phyloP scores from a whole-genome alignment of 768 basidiomycete species.

The Boletus sensibilis region DNA sequence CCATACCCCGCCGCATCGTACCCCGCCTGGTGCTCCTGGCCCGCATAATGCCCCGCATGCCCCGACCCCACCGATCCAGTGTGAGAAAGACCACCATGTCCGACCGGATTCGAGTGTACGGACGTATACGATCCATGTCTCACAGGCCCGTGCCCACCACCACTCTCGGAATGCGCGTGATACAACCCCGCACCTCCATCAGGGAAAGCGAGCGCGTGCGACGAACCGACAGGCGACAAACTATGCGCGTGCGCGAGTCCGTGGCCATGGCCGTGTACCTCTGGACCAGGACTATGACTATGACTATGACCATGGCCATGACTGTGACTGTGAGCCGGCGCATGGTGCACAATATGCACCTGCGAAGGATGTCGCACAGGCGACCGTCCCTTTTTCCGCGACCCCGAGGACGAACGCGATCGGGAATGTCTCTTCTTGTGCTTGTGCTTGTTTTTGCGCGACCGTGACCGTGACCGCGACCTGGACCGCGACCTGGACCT shows the following conservation, averaged over 20 bases:
- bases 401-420: slow-evolving; percentile 14
- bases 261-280: too few species aligned
- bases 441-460: background rate
- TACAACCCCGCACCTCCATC: background rate
- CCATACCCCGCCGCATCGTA: background rate
- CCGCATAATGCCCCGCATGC: background rate
- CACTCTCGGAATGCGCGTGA: background rate
- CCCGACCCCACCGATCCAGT: background rate
- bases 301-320: background rate
- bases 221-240: background rate
- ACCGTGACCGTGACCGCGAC: background rate
- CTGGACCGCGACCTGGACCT: background rate
- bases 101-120: slow-evolving; percentile 4
- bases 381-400: background rate
- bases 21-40: background rate
- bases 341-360: background rate
- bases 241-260: background rate
- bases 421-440: background rate
- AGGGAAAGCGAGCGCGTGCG: background rate
- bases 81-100: background rate
- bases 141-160: too few species aligned
- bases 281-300: background rate
- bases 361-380: background rate
- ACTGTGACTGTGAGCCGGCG: background rate
- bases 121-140: slow-evolving; percentile 4